phyloP scores from a whole-genome alignment of 371 early-diverging fungal genomes.

The Parasitella parasitica region DNA sequence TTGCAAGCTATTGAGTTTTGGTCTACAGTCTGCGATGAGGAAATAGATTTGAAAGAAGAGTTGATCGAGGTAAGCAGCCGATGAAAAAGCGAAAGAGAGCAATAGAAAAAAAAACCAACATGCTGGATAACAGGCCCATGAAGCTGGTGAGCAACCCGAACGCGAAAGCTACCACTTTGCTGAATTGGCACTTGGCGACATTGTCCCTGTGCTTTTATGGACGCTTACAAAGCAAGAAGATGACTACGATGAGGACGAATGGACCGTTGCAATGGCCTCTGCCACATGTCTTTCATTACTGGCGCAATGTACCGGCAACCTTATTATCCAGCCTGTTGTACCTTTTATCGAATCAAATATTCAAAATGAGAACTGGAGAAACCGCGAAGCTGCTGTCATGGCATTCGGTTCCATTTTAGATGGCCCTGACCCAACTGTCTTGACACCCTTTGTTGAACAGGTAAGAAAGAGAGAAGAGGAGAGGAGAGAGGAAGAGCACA shows the following conservation, averaged over 20 bases:
- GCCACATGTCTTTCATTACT: conserved; percentile 90
- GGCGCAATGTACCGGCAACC: conserved; percentile 78
- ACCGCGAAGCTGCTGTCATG: conserved; percentile 96
- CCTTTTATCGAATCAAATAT: conserved; percentile 91
- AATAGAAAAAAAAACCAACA: background rate
- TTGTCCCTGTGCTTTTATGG: conserved; percentile 84
- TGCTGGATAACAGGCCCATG: conserved; percentile 43
- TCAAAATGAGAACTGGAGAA: conserved; percentile 82
- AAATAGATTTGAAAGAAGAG: conserved; percentile 69
- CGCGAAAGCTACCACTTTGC: conserved; percentile 75
- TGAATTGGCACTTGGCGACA: conserved; percentile 68
- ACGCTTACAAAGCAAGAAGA: conserved; percentile 93
- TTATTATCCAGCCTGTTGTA: conserved; percentile 77
- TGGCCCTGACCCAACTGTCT: conserved; percentile 73
- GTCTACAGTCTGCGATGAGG: conserved; percentile 97
- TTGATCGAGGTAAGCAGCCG: conserved; percentile 33
- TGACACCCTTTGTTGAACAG: conserved; percentile 78
- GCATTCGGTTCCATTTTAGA: conserved; percentile 97
- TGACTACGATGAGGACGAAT: conserved; percentile 97
- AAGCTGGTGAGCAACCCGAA: conserved; percentile 57
- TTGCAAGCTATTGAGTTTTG: conserved; percentile 98
- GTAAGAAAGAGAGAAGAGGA: too few relatives aligned
- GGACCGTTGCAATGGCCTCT: conserved; percentile 97
- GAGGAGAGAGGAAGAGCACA: too few relatives aligned
- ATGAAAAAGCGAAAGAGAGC: background rate